Conservation (phyloP, 345 rosid genomes). For the Excoecaria cochinchinensis region DNA sequence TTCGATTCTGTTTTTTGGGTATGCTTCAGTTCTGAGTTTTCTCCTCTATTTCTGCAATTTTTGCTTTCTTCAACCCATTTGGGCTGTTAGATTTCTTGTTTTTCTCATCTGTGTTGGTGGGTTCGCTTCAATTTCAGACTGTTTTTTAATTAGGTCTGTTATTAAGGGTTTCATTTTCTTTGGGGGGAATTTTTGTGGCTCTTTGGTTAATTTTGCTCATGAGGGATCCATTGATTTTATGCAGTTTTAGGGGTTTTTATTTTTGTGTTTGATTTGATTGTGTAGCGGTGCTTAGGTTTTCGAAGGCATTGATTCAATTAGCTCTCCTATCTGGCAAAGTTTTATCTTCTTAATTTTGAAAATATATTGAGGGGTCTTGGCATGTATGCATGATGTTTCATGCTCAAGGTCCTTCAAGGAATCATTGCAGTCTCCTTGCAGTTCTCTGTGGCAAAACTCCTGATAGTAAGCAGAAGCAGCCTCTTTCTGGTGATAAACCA, state of each 20-base stretch:
- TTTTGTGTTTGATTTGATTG: constrained; percentile 25
- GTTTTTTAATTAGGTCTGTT: neutral
- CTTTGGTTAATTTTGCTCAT: constrained; percentile 24
- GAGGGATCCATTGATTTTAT: constrained; percentile 23
- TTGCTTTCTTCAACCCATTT: constrained; percentile 11
- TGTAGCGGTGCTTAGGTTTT: neutral
- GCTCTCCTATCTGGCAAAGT: constrained; percentile 4
- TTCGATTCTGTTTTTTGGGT: constrained; percentile 9
- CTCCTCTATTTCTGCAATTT: constrained; percentile 11
- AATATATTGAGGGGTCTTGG: constrained; percentile 39
- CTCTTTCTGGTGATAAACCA: constrained; percentile 43
- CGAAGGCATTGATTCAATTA: constrained; percentile 14
- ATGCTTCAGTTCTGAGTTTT: constrained; percentile 11
- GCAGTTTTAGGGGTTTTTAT: constrained; percentile 26
- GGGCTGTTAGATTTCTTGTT: constrained; percentile 19
- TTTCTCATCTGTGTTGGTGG: constrained; percentile 27
- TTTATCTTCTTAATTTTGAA: constrained; percentile 6
- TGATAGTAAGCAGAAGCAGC: constrained; percentile 48
- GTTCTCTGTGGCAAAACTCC: constrained; percentile 52
- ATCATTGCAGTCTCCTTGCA: constrained; percentile 82
- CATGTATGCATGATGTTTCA: constrained; percentile 86
- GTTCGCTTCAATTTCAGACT: constrained; percentile 19
- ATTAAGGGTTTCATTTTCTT: constrained; percentile 27
- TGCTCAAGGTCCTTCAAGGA: constrained; percentile 87
- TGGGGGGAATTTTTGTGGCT: constrained; percentile 10